Evolutionary conservation across 2,329 filamentous ascomycete species (phyloP).

Genomic region (Colletotrichum sp.): DNA sequence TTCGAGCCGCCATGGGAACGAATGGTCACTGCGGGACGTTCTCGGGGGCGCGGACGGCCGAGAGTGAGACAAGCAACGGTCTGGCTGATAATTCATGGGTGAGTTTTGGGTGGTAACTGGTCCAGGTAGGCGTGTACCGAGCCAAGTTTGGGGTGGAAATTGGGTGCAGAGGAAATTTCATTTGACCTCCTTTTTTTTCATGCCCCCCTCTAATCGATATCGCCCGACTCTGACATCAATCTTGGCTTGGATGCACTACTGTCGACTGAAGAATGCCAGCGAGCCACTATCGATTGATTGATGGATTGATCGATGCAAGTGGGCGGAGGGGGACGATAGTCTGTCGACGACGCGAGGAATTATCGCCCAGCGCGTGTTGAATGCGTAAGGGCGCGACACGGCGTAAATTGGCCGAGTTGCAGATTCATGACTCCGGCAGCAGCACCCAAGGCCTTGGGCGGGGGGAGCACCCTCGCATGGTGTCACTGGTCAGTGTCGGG

Average conservation of each 20-base stretch:
- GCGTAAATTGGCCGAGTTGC: constrained; percentile 13
- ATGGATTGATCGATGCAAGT: neutral
- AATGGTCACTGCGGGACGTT: neutral
- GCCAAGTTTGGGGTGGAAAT: neutral
- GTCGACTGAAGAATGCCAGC: neutral
- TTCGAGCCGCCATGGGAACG: neutral
- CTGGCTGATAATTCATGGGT: neutral
- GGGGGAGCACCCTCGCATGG: neutral
- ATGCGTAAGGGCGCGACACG: constrained; percentile 1
- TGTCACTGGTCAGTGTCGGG: neutral
- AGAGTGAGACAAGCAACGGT: neutral
- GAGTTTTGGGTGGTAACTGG: neutral
- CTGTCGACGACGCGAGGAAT: neutral
- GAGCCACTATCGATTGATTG: neutral
- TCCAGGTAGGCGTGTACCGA: neutral
- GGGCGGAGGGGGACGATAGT: neutral
- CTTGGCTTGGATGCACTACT: neutral
- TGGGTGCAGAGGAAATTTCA: neutral
- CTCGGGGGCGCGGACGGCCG: neutral
- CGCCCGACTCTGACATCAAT: neutral
- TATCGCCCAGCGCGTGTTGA: neutral
- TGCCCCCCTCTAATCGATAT: neutral
- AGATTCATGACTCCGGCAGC: neutral
- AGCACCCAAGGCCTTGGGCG: neutral
- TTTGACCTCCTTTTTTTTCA: neutral